Evolutionary conservation across 768 basidiomycete species (phyloP), one percentile per base, ranked within the genome.

Genomic region (Ephemerocybe angulata): DNA sequence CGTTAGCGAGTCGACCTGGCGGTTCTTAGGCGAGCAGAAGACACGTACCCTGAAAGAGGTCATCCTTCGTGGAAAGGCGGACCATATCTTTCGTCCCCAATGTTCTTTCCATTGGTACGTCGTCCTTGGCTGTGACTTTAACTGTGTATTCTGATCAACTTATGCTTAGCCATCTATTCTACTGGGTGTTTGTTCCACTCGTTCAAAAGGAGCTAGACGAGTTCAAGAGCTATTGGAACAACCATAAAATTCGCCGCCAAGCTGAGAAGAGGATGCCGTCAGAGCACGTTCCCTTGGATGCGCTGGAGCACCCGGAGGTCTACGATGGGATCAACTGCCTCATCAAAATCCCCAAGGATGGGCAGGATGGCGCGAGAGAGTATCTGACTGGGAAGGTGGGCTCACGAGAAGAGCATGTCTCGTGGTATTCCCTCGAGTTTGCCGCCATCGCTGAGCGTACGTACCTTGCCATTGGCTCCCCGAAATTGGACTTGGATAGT

Each of bases 141-240:
- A 17, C 15, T 27, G 5, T 30, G 15, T 27, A 3, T 38, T 24
- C 33, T 15, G 50, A 21, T 13, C 6, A 30, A n/a, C 21, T 17
- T 46, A 27, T 6, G 7, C 52, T 42, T 42, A 68, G 67, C 8
- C 48, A 64, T 50, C 56, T 72, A 1, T 70, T 70, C 50, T 62
- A 70, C 37, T 73, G 69, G 69, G 62, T 71, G 4, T 72, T 69
- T 49, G 59, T 69, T 3, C 64, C 61, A 27, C 35, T 73, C 28
- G 57, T 68, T 17, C 71, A 71, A 50, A 42, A 53, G 1, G 60
- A 60, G 27, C 63, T 72, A 0, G 63, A 72, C 46, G 53, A 61
- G 1, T 72, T 70, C 54, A 38, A 48, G 2, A 44, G 19, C 10
- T 70, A 60, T 27, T 72, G 69, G 70, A 73, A 73, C 57, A 52